Conservation (phyloP, 805 yeast species). For the Lipomyces japonicus region DNA sequence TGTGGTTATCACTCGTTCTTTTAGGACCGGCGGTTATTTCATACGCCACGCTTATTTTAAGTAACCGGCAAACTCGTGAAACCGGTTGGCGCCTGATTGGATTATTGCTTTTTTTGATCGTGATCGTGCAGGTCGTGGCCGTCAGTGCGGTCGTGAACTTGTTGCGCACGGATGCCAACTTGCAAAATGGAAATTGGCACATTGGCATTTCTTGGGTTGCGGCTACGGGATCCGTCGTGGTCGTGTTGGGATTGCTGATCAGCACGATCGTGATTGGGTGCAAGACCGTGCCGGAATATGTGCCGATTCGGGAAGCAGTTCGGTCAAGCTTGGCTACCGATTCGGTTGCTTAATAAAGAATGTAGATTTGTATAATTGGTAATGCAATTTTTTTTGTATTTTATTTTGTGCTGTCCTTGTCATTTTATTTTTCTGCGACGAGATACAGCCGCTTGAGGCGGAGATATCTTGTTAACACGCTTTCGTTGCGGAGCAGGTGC, state of each 20-base stretch:
- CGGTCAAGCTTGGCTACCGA: no score
- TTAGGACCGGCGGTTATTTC: slow-evolving; percentile 16
- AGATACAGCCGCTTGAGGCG: no score
- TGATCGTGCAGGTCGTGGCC: slow-evolving; percentile 15
- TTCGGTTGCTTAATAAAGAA: no score
- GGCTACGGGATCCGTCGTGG: slow-evolving; percentile 8
- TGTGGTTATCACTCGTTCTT: slow-evolving; percentile 23
- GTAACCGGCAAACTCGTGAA: slow-evolving; percentile 18
- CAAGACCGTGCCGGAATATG: slow-evolving; percentile 14
- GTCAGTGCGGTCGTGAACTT: slow-evolving; percentile 12
- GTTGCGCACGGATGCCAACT: slow-evolving; percentile 11
- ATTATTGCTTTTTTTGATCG: slow-evolving; percentile 10
- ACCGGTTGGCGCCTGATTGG: slow-evolving; percentile 18
- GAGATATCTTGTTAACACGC: no score
- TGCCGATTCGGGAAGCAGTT: slow-evolving; percentile 2
- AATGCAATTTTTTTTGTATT: no score
- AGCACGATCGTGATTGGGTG: slow-evolving; percentile 15
- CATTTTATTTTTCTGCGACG: no score
- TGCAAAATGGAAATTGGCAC: slow-evolving; percentile 10
- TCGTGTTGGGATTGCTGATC: slow-evolving; percentile 5
- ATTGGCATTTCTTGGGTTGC: slow-evolving; percentile 20
- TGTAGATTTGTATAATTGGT: no score
- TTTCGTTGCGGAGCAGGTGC: no score
- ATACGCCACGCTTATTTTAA: slow-evolving; percentile 12
- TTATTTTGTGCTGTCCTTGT: no score